These are phyloP conservation scores for Suillus plorans DNA, from an alignment of 768 basidiomycete genomes.

Conservation along the genomic window DNA sequence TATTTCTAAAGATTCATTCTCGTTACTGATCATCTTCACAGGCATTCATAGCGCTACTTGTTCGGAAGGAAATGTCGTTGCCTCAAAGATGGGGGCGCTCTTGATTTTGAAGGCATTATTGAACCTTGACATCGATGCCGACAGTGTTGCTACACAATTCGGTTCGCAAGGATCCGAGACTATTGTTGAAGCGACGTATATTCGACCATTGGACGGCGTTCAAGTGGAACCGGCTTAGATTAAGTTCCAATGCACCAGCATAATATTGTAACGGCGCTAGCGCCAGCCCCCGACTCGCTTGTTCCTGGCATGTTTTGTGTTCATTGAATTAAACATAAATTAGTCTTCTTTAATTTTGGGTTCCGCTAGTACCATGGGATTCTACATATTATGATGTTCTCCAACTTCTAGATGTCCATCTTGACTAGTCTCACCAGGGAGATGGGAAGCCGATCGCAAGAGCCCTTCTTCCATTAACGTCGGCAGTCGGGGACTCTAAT, in stretches of 20 bases:
- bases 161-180: slow-evolving; percentile 40
- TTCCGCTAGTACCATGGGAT: too few species aligned
- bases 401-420: too few species aligned
- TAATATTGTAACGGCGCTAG: background rate
- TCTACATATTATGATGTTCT: too few species aligned
- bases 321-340: background rate
- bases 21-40: slow-evolving; percentile 25
- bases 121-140: slow-evolving; percentile 38
- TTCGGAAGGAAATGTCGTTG: slow-evolving; percentile 69
- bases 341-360: too few species aligned
- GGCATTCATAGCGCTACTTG: slow-evolving; percentile 69
- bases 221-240: slow-evolving; percentile 41
- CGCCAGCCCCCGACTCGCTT: background rate
- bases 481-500: background rate
- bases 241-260: background rate
- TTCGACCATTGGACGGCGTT: slow-evolving; percentile 45
- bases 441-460: too few species aligned
- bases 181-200: slow-evolving; percentile 51
- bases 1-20: background rate
- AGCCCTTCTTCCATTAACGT: too few species aligned
- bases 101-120: slow-evolving; percentile 65
- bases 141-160: slow-evolving; percentile 35
- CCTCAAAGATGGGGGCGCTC: slow-evolving; percentile 73
- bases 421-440: too few species aligned
- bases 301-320: background rate